Percentiles rank a stretch among this genome's conserved stretches.
These are phyloP conservation scores for Ilyonectria destructans DNA, from an alignment of 2,329 filamentous ascomycete genomes.

Conservation along the genomic window DNA sequence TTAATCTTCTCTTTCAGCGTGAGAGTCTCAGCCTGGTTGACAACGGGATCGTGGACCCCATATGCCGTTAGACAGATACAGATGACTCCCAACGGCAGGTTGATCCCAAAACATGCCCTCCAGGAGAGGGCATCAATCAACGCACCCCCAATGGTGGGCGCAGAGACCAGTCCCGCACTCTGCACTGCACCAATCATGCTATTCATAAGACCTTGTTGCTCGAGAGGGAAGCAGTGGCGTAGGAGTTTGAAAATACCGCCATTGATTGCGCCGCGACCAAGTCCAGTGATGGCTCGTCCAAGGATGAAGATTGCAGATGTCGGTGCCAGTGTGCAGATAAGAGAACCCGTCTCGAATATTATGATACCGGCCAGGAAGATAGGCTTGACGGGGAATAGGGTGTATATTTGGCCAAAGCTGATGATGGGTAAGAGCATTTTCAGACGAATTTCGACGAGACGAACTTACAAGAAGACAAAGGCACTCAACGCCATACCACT, in stretches of 20 bases:
- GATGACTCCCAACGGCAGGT: conserved; percentile 35
- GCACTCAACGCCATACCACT: conserved; percentile 47
- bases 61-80: conserved; percentile 39
- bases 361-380: conserved; percentile 50
- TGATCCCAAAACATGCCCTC: conserved; percentile 48
- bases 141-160: conserved; percentile 40
- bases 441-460: rapidly evolving
- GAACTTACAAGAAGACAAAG: conserved; percentile 42
- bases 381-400: conserved; percentile 49
- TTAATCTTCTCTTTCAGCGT: conserved; percentile 38
- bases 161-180: conserved; percentile 40
- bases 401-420: conserved; percentile 53
- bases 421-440: not conserved
- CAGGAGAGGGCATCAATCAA: conserved; percentile 43
- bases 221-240: conserved; percentile 43
- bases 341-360: conserved; percentile 53
- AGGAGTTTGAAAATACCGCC: conserved; percentile 46
- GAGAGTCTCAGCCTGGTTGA: not conserved
- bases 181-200: conserved; percentile 42
- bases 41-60: conserved; percentile 39
- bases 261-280: conserved; percentile 50
- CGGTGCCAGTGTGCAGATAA: conserved; percentile 56
- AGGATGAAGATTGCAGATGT: conserved; percentile 55
- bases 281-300: conserved; percentile 56
- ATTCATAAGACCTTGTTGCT: conserved; percentile 39